phyloP scores from a whole-genome alignment of 208 protist species.

The Trypanosoma rangeli region DNA sequence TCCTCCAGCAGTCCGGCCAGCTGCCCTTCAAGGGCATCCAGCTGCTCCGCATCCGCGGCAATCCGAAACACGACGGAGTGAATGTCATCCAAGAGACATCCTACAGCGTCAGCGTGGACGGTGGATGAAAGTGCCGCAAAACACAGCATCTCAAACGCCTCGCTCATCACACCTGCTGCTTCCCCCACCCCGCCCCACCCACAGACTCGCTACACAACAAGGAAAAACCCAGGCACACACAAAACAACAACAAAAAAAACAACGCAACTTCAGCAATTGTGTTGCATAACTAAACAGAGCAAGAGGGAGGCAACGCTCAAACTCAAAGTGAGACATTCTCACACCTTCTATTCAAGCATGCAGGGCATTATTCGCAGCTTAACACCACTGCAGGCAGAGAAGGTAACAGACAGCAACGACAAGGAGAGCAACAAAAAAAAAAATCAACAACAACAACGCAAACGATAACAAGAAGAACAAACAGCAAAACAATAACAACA shows the following conservation, averaged over 20 bases:
- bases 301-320: not conserved
- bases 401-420: constrained; percentile 14
- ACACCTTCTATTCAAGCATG: not conserved
- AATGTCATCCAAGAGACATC: constrained; percentile 58
- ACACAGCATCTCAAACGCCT: constrained; percentile 49
- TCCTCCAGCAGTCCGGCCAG: constrained; percentile 43
- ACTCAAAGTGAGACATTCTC: not conserved
- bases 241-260: constrained; percentile 28
- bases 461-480: not conserved
- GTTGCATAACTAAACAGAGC: not conserved
- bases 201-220: not conserved
- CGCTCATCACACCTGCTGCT: constrained; percentile 9
- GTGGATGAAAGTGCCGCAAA: constrained; percentile 64
- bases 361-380: not conserved
- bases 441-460: constrained; percentile 13
- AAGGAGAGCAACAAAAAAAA: constrained; percentile 14
- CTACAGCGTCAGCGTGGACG: constrained; percentile 75
- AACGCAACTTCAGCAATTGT: constrained; percentile 7
- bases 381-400: not conserved
- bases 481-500: not conserved
- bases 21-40: constrained; percentile 46
- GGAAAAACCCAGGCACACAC: constrained; percentile 1
- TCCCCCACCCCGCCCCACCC: constrained; percentile 7
- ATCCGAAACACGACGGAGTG: constrained; percentile 47
- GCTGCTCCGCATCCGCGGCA: constrained; percentile 45